Percentiles rank a stretch among this genome's conserved stretches.
Conservation (phyloP, 768 basidiomycete genomes). For the Amanita exitialis region DNA sequence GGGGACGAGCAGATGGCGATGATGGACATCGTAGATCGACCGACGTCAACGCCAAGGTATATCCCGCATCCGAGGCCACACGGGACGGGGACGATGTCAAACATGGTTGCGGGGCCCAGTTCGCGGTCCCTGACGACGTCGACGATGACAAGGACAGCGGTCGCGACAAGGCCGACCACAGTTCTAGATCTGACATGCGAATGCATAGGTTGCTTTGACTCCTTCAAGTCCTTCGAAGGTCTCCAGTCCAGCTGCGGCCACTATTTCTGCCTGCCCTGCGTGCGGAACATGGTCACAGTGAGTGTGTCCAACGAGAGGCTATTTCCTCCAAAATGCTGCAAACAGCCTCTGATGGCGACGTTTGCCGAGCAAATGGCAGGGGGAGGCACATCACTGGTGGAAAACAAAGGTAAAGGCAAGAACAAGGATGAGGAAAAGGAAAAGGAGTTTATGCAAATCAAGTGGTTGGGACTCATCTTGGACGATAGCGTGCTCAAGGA, state of each 20-base stretch:
- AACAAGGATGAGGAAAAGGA: not conserved
- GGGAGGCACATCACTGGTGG: not conserved
- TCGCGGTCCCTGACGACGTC: not conserved
- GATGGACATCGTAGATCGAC: not conserved
- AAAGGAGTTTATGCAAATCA: not conserved
- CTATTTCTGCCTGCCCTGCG: constrained; percentile 34
- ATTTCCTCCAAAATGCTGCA: constrained; percentile 42
- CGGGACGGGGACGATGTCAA: not conserved
- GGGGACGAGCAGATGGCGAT: not conserved
- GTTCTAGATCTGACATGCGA: constrained; percentile 11
- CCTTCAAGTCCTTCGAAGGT: constrained; percentile 11
- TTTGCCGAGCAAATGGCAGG: not conserved
- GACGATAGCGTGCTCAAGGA: not conserved
- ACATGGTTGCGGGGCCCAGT: too few relatives aligned
- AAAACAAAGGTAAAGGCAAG: too few relatives aligned
- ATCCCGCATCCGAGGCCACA: not conserved
- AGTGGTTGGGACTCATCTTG: not conserved
- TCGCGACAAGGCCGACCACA: too few relatives aligned
- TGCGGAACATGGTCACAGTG: constrained; percentile 28
- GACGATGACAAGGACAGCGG: not conserved
- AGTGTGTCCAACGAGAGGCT: constrained; percentile 39
- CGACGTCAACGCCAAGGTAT: not conserved
- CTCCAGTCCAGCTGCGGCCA: constrained; percentile 35
- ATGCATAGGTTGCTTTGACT: constrained; percentile 34
- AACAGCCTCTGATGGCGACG: not conserved